Base-by-base conservation (phyloP, 2,329 filamentous ascomycete genomes). In the Plenodomus tracheiphilus region DNA sequence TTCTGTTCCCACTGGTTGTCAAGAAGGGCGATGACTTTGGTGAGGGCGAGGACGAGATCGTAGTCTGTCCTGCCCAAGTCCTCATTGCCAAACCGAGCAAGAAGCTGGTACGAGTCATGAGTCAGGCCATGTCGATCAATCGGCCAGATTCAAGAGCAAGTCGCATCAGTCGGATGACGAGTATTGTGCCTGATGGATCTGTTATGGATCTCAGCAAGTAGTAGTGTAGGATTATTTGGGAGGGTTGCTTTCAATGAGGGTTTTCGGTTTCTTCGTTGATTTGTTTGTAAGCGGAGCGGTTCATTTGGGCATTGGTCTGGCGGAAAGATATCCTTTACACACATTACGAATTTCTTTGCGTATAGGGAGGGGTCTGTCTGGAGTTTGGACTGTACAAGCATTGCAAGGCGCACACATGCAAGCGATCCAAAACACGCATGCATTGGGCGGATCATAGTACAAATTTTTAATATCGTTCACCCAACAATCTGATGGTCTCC, bases 1-100 rank as follows among this genome's bases (percentile, higher is more conserved):
- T 99, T 2, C 83, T 99, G 35, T 99, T 99, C 79, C 95, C 95
- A 9, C 81, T 97, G 1, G 93, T 99, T 16, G 90, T 97, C 63
- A 96, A 96, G 77, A 95, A 94, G 77, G 93, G 92, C 44, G 89
- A 96, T 65, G 93, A 97, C 69, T 79, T 80, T 35, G 94, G 92
- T 19, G 82, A 87, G 44, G 93, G 92, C 46, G 91, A 97, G 46
- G 91, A 97, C 59, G 92, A 97, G 78, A 90, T 96, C 56, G 92
- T 97, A 39, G 91, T 99, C 38, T 96, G 88, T 68, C 93, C 93
- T 9, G 94, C 95, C 6, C 93, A 97, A 73, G 94, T 99, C 30
- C 82, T 97, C 52, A 84, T 97, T 37, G 88, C 87, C 19, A 70
- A 66, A 45, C 59, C 70, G 6, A 69, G 67, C 20, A 73, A 74